Evolutionary conservation across 192 early-diverging fungal genomes (phyloP).

Genomic region (Spinellus fusiger): DNA sequence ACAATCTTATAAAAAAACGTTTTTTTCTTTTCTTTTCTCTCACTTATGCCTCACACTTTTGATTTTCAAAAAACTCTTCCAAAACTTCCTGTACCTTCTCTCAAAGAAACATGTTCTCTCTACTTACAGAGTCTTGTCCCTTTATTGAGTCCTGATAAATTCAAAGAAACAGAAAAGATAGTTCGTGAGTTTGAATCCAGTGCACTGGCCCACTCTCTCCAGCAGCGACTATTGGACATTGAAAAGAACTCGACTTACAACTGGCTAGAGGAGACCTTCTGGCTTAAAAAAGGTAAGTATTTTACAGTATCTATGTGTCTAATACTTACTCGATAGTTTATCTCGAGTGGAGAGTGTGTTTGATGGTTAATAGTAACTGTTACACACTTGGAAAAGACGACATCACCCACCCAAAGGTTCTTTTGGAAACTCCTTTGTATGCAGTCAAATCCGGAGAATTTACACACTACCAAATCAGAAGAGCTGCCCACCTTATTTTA

Average conservation of each 20-base stretch:
- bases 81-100: conserved; percentile 55
- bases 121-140: conserved; percentile 58
- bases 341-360: conserved; percentile 72
- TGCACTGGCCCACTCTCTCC: conserved; percentile 36
- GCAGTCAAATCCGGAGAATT: conserved; percentile 41
- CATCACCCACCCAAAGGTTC: conserved; percentile 40
- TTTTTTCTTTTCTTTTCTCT: background rate
- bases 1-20: too few relatives aligned
- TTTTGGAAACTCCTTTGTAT: conserved; percentile 23
- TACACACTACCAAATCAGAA: conserved; percentile 70
- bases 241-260: conserved; percentile 52
- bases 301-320: background rate
- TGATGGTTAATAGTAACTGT: conserved; percentile 88
- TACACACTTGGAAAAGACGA: conserved; percentile 70
- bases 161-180: conserved; percentile 34
- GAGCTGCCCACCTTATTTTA: conserved; percentile 70
- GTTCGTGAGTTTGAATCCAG: conserved; percentile 42
- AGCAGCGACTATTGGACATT: conserved; percentile 57
- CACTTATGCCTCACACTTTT: conserved; percentile 22
- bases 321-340: conserved; percentile 46
- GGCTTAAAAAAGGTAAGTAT: conserved; percentile 40
- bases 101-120: conserved; percentile 48
- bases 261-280: conserved; percentile 68
- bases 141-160: conserved; percentile 41
- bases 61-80: conserved; percentile 45